A percentile compares a stretch with the other conserved stretches of the same genome.
Evolutionary conservation across 345 rosid species (phyloP).

Genomic region (Salix dunnii): DNA sequence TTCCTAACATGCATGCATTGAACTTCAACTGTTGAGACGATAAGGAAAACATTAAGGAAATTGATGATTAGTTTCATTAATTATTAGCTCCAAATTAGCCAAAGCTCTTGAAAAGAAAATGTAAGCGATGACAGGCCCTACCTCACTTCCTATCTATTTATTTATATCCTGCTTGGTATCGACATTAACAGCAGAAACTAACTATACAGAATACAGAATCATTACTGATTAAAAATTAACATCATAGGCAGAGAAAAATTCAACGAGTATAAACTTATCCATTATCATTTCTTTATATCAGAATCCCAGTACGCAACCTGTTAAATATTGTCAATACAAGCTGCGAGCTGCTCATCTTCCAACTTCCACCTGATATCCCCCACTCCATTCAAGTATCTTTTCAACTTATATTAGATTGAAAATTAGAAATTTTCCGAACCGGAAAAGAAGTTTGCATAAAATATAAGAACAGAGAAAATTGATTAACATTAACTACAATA

Average conservation of each 20-base stretch:
- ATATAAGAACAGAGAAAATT: not conserved
- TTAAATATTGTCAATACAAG: not conserved
- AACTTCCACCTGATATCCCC: not conserved
- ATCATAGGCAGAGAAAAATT: not conserved
- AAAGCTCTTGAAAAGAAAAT: too few relatives aligned
- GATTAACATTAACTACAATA: not conserved
- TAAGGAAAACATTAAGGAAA: too few relatives aligned
- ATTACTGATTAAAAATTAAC: not conserved
- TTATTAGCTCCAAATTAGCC: too few relatives aligned
- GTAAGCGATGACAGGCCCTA: too few relatives aligned
- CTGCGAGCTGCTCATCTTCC: conserved; percentile 9
- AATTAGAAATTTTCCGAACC: not conserved
- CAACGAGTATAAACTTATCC: not conserved
- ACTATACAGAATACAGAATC: not conserved
- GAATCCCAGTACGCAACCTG: conserved; percentile 8
- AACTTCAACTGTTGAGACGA: too few relatives aligned
- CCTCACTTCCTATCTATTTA: too few relatives aligned
- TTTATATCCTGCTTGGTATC: not conserved
- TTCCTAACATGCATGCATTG: not conserved
- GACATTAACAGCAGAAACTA: not conserved
- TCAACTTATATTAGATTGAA: conserved; percentile 9
- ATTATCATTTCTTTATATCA: not conserved
- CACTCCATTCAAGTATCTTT: not conserved
- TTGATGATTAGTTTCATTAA: too few relatives aligned
- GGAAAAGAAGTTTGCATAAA: not conserved